These are phyloP conservation scores for Saccharomyces pastorianus DNA, from an alignment of 1,139 yeast species.

Conservation along the genomic window DNA sequence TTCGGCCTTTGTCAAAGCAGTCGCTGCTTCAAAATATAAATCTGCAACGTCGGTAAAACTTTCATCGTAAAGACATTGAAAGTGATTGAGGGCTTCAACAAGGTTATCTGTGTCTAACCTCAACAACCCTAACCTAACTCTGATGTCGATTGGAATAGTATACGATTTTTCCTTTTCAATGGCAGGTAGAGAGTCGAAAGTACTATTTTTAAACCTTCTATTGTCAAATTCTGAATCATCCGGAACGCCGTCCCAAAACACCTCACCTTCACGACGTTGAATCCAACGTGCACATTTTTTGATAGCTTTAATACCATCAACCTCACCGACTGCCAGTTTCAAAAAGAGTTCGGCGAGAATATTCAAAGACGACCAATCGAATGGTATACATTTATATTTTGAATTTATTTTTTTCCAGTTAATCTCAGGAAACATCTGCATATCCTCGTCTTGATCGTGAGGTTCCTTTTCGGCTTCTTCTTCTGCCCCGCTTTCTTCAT, in stretches of 20 bases:
- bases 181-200: conserved; percentile 35
- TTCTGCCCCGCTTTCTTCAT: conserved; percentile 26
- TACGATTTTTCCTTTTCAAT: conserved; percentile 37
- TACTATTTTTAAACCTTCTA: conserved; percentile 45
- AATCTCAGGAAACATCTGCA: no score
- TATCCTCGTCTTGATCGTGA: no score
- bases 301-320: no score
- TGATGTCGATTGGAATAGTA: conserved; percentile 72
- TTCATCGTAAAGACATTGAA: conserved; percentile 49
- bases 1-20: conserved; percentile 59
- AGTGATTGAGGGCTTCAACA: conserved; percentile 67
- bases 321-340: no score
- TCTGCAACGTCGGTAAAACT: conserved; percentile 61
- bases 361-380: no score
- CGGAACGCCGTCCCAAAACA: conserved; percentile 54
- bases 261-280: no score
- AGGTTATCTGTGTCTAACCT: conserved; percentile 58
- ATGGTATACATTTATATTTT: no score
- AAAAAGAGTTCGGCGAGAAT: no score
- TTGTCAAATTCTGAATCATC: conserved; percentile 80
- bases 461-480: conserved; percentile 10
- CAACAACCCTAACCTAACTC: conserved; percentile 69
- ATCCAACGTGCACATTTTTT: no score
- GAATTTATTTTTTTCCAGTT: no score
- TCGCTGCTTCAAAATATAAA: conserved; percentile 69